Evolutionary conservation across 352 stramenopile species (phyloP), one percentile per base, ranked within the genome.

Genomic region (Pythium sukuiense): DNA sequence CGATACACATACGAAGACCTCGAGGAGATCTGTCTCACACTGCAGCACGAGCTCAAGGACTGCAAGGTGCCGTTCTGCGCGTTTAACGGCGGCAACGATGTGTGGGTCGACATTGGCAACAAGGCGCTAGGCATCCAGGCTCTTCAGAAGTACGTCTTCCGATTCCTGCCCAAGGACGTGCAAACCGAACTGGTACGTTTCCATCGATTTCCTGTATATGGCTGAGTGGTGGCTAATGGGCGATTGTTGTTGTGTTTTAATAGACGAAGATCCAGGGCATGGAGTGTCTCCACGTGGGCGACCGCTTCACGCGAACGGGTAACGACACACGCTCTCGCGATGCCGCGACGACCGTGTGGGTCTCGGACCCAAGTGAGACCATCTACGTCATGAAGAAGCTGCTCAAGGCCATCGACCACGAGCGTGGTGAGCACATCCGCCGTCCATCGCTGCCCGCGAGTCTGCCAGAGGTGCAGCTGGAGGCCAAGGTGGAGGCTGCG

Each of bases 61-160:
- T 83, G 77, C 16, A 53, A 48, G 1, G 77, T 99, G 24, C 96
- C 96, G 11, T 98, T 97, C 68, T 99, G 95, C 69, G 95, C 95
- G 1, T 99, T 99, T 70, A 99, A 99, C 73, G 96, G 96, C 29
- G 96, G 96, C 14, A 92, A 95, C 41, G 96, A 99, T 72, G 93
- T 96, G 46, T 99, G 92, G 92, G 92, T 99, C 14, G 96, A 99
- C 72, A 88, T 98, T 45, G 96, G 96, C n/a, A 97, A 99, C 76
- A 99, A 99, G 74, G 81, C 90, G 11, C 85, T 98, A 26, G 96
- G 90, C 13, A 97, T 99, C 41, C 72, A 91, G 63, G 91, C 96
- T 33, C 76, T 99, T 18, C 88, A 98, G 70, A 83, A 90, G 55
- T 92, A 89, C 53, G 83, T 93, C 12, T 85, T 90, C 57, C 74